phyloP scores from a whole-genome alignment of 2,329 filamentous ascomycete genomes.

The Fusarium siculi region DNA sequence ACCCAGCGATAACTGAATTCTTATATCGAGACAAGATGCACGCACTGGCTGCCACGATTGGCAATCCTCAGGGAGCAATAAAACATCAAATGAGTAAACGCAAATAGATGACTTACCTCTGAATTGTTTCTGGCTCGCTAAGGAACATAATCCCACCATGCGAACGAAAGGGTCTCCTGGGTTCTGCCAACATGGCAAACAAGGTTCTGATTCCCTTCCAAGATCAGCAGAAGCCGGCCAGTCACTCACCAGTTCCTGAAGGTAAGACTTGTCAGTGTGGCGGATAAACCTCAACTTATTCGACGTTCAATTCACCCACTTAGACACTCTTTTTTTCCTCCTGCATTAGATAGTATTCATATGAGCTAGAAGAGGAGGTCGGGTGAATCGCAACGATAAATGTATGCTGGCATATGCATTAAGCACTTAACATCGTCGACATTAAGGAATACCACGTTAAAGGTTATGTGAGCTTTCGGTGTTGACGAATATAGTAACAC shows the following conservation, averaged over 20 bases:
- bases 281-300: background rate
- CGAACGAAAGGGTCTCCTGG: background rate
- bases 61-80: background rate
- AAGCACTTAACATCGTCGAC: background rate
- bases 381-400: background rate
- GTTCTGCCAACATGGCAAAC: background rate
- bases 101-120: background rate
- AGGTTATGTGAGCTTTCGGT: background rate
- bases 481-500: background rate
- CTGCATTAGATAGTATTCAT: background rate
- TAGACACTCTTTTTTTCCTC: background rate
- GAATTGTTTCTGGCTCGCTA: background rate
- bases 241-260: background rate
- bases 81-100: background rate
- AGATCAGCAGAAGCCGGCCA: background rate
- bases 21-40: background rate
- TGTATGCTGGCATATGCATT: background rate
- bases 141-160: background rate
- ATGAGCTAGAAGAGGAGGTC: background rate
- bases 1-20: background rate
- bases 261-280: background rate
- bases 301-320: background rate
- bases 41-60: background rate
- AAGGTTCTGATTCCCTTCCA: background rate
- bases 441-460: background rate